phyloP scores from a whole-genome alignment of 768 basidiomycete species.

The Collybiopsis confluens region DNA sequence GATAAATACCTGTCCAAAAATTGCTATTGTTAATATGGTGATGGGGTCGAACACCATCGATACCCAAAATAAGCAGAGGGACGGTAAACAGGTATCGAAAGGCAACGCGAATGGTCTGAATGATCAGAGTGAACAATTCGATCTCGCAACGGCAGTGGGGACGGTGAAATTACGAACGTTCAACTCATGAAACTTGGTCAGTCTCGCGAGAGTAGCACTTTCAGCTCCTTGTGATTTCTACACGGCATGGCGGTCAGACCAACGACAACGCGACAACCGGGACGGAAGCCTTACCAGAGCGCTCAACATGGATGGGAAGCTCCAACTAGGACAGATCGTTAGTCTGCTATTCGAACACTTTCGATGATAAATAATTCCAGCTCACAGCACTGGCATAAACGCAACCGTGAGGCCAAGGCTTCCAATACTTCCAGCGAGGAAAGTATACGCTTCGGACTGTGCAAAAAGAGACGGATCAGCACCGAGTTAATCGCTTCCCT shows the following conservation, averaged over 20 bases:
- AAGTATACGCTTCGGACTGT: constrained; percentile 59
- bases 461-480: not conserved
- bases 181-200: constrained; percentile 78
- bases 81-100: constrained; percentile 73
- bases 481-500: too few species aligned
- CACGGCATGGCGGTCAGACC: not conserved
- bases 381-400: constrained; percentile 66
- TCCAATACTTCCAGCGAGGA: constrained; percentile 65
- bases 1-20: constrained; percentile 42
- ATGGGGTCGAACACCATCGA: constrained; percentile 63
- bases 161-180: constrained; percentile 49
- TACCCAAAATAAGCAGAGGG: constrained; percentile 60
- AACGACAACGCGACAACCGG: not conserved
- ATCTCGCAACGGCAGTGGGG: too few species aligned
- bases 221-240: constrained; percentile 65
- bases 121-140: not conserved
- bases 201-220: constrained; percentile 55
- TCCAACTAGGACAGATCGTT: constrained; percentile 37
- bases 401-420: constrained; percentile 67
- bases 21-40: constrained; percentile 60
- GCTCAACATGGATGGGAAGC: constrained; percentile 61
- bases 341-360: too few species aligned
- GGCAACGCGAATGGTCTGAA: constrained; percentile 61
- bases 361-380: not conserved
- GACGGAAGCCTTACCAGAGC: constrained; percentile 44